Evolutionary conservation across 176 grass and related monocot genomes (phyloP), one percentile per base, ranked within the genome.

Genomic region (Zea mays): DNA sequence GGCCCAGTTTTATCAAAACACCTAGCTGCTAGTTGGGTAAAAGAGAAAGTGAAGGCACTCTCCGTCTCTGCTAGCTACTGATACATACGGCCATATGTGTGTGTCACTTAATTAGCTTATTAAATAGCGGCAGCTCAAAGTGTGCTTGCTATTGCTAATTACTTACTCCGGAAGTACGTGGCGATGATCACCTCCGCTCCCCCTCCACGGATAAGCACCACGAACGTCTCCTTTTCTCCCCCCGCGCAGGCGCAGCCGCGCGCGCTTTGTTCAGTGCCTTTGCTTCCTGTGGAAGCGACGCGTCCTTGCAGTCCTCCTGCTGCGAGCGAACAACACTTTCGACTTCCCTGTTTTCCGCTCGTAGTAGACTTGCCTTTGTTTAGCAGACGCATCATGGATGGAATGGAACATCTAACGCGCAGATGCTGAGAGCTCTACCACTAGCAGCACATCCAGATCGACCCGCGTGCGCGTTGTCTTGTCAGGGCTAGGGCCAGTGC

Each of bases 271-370:
- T 10, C n/a, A 17, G 9, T 9, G n/a, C 10, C 41, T 7, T 58
- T 58, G 55, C 55, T 20, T 58, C 55, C 10, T 21, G 55, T 58
- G n/a, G n/a, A 58, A 58, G 55, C 55, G 55, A 58, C 55, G 55
- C n/a, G 5, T 21, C n/a, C n/a, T n/a, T n/a, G n/a, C n/a, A n/a
- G n/a, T n/a, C n/a, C n/a, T n/a, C 17, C 54, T 57, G 7, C 54
- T 4, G 54, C 54, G 10, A 58, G n/a, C 55, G n/a, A 21, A 58
- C 20, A 58, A 58, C n/a, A 21, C 55, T 21, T 58, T 58, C n/a
- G n/a, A 21, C n/a, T 58, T 58, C 55, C 55, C 55, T 58, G 55
- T 58, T 58, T 58, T 58, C 55, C 55, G n/a, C 55, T 58, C 8
- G 3, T 21, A 58, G 55, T 5, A 5, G 2, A 38, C 17, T 58